phyloP scores from a whole-genome alignment of 768 basidiomycete genomes.

The Naematelia aurantialba region DNA sequence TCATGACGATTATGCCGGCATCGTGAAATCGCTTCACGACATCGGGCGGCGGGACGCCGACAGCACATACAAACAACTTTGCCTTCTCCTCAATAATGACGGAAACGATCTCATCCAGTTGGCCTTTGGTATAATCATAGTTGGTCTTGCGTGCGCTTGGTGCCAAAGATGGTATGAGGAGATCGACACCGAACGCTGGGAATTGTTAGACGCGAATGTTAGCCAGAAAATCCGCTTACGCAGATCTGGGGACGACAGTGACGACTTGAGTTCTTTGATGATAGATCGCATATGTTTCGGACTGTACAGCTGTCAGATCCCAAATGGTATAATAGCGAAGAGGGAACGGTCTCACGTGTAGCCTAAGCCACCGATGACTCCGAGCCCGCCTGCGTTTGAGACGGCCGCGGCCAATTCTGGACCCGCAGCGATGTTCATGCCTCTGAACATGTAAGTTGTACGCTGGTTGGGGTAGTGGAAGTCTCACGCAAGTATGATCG shows the following conservation, averaged over 20 bases:
- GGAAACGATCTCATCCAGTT: slow-evolving; percentile 74
- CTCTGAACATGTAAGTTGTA: slow-evolving; percentile 39
- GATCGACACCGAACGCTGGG: slow-evolving; percentile 84
- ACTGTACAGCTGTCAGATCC: slow-evolving; percentile 63
- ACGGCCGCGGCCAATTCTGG: slow-evolving; percentile 85
- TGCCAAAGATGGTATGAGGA: slow-evolving; percentile 81
- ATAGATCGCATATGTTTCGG: slow-evolving; percentile 31
- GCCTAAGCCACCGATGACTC: slow-evolving; percentile 75
- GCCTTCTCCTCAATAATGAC: slow-evolving; percentile 91
- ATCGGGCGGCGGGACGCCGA: slow-evolving; percentile 70
- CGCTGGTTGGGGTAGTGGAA: slow-evolving; percentile 47
- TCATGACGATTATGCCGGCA: slow-evolving; percentile 83
- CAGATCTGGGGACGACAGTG: slow-evolving; percentile 54
- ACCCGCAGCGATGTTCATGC: slow-evolving; percentile 80
- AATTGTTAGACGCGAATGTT: slow-evolving; percentile 29
- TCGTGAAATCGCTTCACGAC: slow-evolving; percentile 76
- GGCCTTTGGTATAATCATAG: slow-evolving; percentile 76
- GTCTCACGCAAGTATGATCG: slow-evolving; percentile 73
- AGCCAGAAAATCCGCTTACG: slow-evolving; percentile 16
- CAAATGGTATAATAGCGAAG: slow-evolving; percentile 53
- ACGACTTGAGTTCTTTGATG: slow-evolving; percentile 62
- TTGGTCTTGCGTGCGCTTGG: slow-evolving; percentile 87
- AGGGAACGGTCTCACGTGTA: slow-evolving; percentile 27
- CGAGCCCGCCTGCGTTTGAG: slow-evolving; percentile 87
- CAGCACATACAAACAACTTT: slow-evolving; percentile 81